Evolutionary conservation across 2,329 filamentous ascomycete species (phyloP).

Genomic region (Diaporthe humulicola): DNA sequence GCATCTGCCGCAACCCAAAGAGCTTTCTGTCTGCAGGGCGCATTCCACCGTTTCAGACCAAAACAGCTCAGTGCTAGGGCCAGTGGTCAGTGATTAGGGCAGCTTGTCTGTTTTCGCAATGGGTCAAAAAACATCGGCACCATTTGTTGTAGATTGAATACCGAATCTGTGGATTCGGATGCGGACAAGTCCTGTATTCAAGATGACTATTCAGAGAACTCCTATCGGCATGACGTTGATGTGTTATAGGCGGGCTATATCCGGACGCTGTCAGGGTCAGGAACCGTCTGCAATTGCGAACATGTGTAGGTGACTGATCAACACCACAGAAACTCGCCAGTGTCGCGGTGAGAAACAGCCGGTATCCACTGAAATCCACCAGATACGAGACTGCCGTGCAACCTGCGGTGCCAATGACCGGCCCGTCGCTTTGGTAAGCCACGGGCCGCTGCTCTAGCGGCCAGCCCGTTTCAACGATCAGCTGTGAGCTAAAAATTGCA

Average conservation of each 20-base stretch:
- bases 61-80: background rate
- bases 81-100: background rate
- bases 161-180: background rate
- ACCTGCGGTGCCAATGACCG: background rate
- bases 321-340: background rate
- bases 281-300: background rate
- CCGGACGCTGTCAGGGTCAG: background rate
- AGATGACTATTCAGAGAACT: too few relatives aligned
- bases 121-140: background rate
- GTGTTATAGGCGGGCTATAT: background rate
- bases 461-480: constrained; percentile 21
- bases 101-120: background rate
- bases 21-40: background rate
- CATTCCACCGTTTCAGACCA: background rate
- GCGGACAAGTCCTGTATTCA: background rate
- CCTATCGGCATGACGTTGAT: background rate
- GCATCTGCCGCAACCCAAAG: background rate
- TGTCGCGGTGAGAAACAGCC: background rate
- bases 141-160: background rate
- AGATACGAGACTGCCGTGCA: constrained; percentile 6
- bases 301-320: background rate
- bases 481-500: constrained; percentile 27
- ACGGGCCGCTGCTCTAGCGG: constrained; percentile 24
- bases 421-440: constrained; percentile 30
- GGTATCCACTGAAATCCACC: constrained; percentile 9